phyloP scores from a whole-genome alignment of 2,329 filamentous ascomycete genomes.

The Colletotrichum sp. region DNA sequence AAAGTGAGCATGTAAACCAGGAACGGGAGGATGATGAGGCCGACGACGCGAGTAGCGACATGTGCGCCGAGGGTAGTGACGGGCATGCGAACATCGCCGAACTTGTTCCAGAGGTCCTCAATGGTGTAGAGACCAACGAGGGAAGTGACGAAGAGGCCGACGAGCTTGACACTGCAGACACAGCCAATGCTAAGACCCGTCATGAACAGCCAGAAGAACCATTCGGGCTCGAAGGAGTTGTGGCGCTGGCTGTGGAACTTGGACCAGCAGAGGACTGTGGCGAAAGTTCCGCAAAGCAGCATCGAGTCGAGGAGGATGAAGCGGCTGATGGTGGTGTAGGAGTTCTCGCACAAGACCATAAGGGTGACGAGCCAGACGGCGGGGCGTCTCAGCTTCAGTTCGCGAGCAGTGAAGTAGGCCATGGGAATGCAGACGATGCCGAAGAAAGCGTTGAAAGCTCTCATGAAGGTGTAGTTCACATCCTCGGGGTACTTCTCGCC shows the following conservation, averaged over 20 bases:
- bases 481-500: constrained; percentile 94
- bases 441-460: constrained; percentile 94
- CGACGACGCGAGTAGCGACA: constrained; percentile 78
- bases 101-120: constrained; percentile 98
- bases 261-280: constrained; percentile 95
- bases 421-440: constrained; percentile 91
- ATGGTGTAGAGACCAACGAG: constrained; percentile 94
- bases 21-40: constrained; percentile 86
- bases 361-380: constrained; percentile 94
- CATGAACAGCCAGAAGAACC: constrained; percentile 94
- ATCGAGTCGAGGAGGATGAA: constrained; percentile 99
- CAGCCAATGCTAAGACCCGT: constrained; percentile 96
- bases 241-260: constrained; percentile 91
- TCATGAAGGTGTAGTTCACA: constrained; percentile 98
- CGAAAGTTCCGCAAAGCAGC: constrained; percentile 98
- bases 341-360: constrained; percentile 99
- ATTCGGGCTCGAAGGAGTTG: constrained; percentile 86
- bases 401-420: constrained; percentile 93
- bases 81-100: constrained; percentile 92
- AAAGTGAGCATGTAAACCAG: constrained; percentile 96
- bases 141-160: constrained; percentile 93
- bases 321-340: constrained; percentile 97
- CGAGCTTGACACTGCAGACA: constrained; percentile 98
- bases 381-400: constrained; percentile 83
- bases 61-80: constrained; percentile 77